These are phyloP conservation scores for Colletotrichum chrysophilum DNA, from an alignment of 2,329 filamentous ascomycete genomes.

Conservation along the genomic window DNA sequence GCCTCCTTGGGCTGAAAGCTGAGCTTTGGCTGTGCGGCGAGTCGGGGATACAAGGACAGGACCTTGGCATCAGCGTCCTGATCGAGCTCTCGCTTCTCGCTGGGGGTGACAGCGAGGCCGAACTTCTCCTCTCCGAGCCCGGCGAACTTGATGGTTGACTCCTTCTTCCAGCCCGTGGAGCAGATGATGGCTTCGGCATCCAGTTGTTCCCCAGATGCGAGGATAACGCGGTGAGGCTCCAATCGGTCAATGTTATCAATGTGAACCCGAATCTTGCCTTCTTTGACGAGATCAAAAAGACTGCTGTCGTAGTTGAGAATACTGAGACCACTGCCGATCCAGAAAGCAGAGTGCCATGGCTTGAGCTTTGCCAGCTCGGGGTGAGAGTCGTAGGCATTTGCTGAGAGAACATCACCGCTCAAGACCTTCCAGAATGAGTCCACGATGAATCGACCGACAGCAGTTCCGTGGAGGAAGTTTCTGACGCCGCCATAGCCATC, in stretches of 20 bases:
- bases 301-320: slow-evolving; percentile 59
- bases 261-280: slow-evolving; percentile 52
- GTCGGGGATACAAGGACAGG: neutral
- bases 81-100: slow-evolving; percentile 6
- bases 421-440: slow-evolving; percentile 55
- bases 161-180: slow-evolving; percentile 57
- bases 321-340: slow-evolving; percentile 54
- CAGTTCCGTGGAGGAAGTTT: slow-evolving; percentile 54
- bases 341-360: slow-evolving; percentile 47
- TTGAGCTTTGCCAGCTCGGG: slow-evolving; percentile 43
- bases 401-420: slow-evolving; percentile 47
- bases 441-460: slow-evolving; percentile 52
- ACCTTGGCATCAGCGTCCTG: neutral
- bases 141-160: slow-evolving; percentile 47
- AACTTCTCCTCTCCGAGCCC: slow-evolving; percentile 1
- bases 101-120: neutral
- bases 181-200: slow-evolving; percentile 52
- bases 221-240: slow-evolving; percentile 39
- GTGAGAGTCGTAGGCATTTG: slow-evolving; percentile 51
- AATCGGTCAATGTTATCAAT: slow-evolving; percentile 51
- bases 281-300: slow-evolving; percentile 55
- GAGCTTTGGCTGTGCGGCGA: slow-evolving; percentile 26
- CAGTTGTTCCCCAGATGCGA: slow-evolving; percentile 45
- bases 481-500: slow-evolving; percentile 56
- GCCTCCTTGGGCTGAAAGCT: slow-evolving; percentile 11